Percentiles rank a stretch among this genome's conserved stretches.
phyloP scores from a whole-genome alignment of 192 early-diverging fungal species.

The Coemansia sp. region DNA sequence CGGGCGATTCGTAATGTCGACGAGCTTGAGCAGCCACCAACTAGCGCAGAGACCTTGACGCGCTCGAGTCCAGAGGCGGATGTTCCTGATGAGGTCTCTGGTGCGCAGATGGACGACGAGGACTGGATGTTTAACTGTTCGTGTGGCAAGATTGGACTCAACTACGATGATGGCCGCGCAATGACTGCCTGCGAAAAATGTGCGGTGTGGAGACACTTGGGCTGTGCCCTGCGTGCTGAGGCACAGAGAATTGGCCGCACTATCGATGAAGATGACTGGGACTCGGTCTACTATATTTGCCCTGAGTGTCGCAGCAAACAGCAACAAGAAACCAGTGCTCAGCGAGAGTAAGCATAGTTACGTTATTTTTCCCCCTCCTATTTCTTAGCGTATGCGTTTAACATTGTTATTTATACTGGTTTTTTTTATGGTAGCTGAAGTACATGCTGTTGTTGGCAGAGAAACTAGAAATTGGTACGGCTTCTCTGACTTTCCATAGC shows the following conservation, averaged over 20 bases:
- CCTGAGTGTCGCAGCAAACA: conserved; percentile 17
- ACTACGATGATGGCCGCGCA: conserved; percentile 45
- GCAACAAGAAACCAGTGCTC: background rate
- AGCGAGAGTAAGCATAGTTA: background rate
- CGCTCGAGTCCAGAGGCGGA: background rate
- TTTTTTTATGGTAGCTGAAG: no score
- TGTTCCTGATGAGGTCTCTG: background rate
- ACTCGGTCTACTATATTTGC: conserved; percentile 26
- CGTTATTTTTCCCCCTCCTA: background rate
- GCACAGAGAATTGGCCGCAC: conserved; percentile 20
- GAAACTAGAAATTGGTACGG: no score
- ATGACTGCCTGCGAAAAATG: conserved; percentile 46
- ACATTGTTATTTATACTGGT: background rate
- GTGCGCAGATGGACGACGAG: conserved; percentile 8
- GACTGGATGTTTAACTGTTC: conserved; percentile 44
- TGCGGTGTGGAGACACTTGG: conserved; percentile 34
- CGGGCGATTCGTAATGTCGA: conserved; percentile 9
- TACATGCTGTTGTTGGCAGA: no score
- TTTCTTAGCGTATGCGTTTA: background rate
- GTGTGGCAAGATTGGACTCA: conserved; percentile 31
- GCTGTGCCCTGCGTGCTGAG: conserved; percentile 37
- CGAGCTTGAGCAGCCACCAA: background rate
- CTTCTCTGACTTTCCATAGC: no score
- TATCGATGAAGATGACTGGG: conserved; percentile 43
- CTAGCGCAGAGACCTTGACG: conserved; percentile 2